Base-by-base conservation (phyloP, 495 filamentous ascomycete genomes). In the Mycothermus thermophilus region DNA sequence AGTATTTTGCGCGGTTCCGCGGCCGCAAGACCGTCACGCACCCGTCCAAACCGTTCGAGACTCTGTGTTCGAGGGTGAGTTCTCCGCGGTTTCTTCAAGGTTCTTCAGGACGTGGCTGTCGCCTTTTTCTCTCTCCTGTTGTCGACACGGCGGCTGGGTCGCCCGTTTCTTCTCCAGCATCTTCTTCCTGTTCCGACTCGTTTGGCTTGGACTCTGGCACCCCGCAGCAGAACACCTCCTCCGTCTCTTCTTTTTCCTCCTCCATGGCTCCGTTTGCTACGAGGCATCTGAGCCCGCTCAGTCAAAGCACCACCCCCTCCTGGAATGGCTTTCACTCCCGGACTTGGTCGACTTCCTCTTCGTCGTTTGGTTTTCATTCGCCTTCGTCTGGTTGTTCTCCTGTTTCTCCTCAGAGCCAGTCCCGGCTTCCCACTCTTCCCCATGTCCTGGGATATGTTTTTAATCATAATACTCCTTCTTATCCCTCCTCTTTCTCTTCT, bases 1-100 rank as follows among this genome's bases (percentile, higher is more conserved):
- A 73, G 43, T 55, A 65, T 40, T 73, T 69, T 39, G 55, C 58
- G 26, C 60, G 61, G 30, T 72, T 72, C 47, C 59, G 67, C 29
- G 67, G 67, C 41, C 57, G 59, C 32, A 66, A 62, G 48, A 58
- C 53, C 20, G 44, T 50, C 29, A 54, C 60, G 34, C 44, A 42
- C 34, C 37, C 61, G 34, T 70, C 67, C 36, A 55, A 59, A 40
- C 50, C 51, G 37, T 71, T 73, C 53, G 57, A 64, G 49, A 58
- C 52, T 33, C 51, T 73, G 37, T 71, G 63, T 51, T 53, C 52
- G 47, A 58, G 65, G 55, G 69, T 72, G 48, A 64, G 66, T 63
- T 34, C 39, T 38, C 32, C 40, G 32, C 43, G 55, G n/a, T n/a
- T 42, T 51, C 44, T 11, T 25, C 22, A 25, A 6, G 6, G 22